Base-by-base conservation (phyloP, 2,329 filamentous ascomycete species). In the Diplocarpon mali region DNA sequence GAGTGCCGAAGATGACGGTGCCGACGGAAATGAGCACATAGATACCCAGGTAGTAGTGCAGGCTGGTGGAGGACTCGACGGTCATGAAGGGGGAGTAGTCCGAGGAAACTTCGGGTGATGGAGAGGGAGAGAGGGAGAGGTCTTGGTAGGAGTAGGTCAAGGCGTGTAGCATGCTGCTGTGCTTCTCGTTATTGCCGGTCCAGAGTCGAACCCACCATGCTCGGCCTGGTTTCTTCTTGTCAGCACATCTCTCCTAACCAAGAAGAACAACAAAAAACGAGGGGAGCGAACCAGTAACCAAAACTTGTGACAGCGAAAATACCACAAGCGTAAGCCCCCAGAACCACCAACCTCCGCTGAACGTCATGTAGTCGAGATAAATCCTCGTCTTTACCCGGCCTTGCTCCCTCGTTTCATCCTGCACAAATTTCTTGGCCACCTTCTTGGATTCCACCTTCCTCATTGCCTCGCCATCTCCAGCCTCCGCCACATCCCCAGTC, bases 321-420 rank as follows among this genome's bases (percentile, higher is more conserved):
- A 78, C 56, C 8, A 69, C 7, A 1, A 78, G 49, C 13, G 73
- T 73, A 5, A 73, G 50, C 0, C 60, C 51, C 82, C 82, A 86
- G 54, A 76, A 77, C 12, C 66, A 58, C 52, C 69, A 67, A 9
- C 80, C 78, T 13, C 83, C 84, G 49, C 76, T 83, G 17, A 78
- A 75, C 9, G 68, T 69, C 12, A 89, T 62, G 56, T 89, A 92
- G 0, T 71, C 69, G 11, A 67, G 57, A 50, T 89, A 90, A n/a
- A 89, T 72, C 6, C 69, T 68, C 16, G 69, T 68, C 53, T 80
- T 80, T 28, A 90, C 77, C 5, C 78, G 73, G 1, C 85, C 85
- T 42, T 73, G 73, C 58, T 86, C 82, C 45, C 79, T 73, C n/a
- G 67, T 68, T 61, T 92, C 85, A 2, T 87, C 83, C 57, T 87